Evolutionary conservation across 106 monocot genomes (phyloP).

Genomic region (Acorus gramineus): DNA sequence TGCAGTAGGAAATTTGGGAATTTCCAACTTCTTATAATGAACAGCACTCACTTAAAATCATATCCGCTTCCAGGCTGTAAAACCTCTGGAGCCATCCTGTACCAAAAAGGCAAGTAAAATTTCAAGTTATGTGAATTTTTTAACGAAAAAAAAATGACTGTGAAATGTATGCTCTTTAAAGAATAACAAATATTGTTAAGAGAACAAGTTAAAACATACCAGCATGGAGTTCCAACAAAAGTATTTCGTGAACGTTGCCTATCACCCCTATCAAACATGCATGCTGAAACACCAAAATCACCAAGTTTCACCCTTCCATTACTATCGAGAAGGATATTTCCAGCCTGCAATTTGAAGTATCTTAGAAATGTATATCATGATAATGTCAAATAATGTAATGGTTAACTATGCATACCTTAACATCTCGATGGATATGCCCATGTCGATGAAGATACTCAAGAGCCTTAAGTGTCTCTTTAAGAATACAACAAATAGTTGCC

Average conservation of each 20-base stretch:
- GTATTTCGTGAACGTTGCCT: slow-evolving; percentile 84
- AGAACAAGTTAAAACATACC: slow-evolving; percentile 25
- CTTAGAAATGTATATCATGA: neutral
- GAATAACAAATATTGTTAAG: neutral
- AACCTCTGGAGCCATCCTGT: slow-evolving; percentile 99
- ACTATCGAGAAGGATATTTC: slow-evolving; percentile 91
- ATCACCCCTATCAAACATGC: slow-evolving; percentile 91
- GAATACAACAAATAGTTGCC: slow-evolving; percentile 60
- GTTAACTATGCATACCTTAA: slow-evolving; percentile 51
- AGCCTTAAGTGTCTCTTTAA: slow-evolving; percentile 90
- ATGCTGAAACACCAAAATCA: slow-evolving; percentile 94
- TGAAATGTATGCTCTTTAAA: neutral
- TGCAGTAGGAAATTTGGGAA: too few relatives aligned
- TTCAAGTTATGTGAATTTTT: neutral
- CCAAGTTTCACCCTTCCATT: slow-evolving; percentile 77
- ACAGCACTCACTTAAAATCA: slow-evolving; percentile 77
- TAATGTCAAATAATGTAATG: neutral
- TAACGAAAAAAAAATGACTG: too few relatives aligned
- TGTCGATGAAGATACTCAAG: slow-evolving; percentile 93
- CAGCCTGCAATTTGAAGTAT: slow-evolving; percentile 46
- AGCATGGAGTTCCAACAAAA: slow-evolving; percentile 96
- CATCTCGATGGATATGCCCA: slow-evolving; percentile 94
- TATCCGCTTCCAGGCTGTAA: slow-evolving; percentile 93
- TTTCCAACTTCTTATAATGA: neutral
- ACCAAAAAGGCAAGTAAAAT: slow-evolving; percentile 1